A percentile compares a stretch with the other conserved stretches of the same genome.
Conservation (phyloP, 768 basidiomycete genomes). For the Pulveroboletus sp. region DNA sequence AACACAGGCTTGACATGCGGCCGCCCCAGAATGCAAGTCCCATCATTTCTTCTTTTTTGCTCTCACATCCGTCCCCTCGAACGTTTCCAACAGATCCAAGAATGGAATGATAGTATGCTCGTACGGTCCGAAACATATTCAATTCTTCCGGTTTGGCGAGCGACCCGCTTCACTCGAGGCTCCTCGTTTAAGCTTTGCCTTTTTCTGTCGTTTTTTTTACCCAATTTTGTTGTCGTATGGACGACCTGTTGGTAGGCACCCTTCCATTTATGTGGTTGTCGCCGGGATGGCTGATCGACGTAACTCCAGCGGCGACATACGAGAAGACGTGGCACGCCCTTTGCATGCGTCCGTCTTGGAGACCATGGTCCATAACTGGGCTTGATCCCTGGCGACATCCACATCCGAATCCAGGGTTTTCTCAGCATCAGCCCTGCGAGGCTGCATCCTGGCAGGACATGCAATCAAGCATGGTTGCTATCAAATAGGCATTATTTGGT, state of each 20-base stretch:
- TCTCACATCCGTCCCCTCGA: slow-evolving; percentile 16
- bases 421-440: slow-evolving; percentile 21
- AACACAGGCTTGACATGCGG: slow-evolving; percentile 20
- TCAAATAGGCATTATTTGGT: slow-evolving; percentile 20
- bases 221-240: slow-evolving; percentile 5
- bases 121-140: background rate
- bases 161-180: background rate
- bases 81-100: slow-evolving; percentile 19
- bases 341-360: slow-evolving; percentile 24
- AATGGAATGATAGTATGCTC: background rate
- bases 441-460: slow-evolving; percentile 13
- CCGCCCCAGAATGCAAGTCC: slow-evolving; percentile 21
- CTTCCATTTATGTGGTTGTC: slow-evolving; percentile 14
- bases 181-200: background rate
- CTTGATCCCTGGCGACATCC: slow-evolving; percentile 10
- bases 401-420: slow-evolving; percentile 23
- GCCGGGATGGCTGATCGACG: slow-evolving; percentile 10
- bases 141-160: slow-evolving; percentile 3
- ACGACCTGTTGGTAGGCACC: background rate
- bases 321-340: slow-evolving; percentile 25
- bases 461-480: slow-evolving; percentile 7
- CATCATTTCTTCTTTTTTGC: slow-evolving; percentile 2
- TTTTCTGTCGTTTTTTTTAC: slow-evolving; percentile 9
- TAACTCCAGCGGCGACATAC: slow-evolving; percentile 15
- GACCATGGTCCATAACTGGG: slow-evolving; percentile 15